A percentile compares a stretch with the other conserved stretches of the same genome.
Conservation (phyloP, 2,329 filamentous ascomycete genomes). For the Xylariaceae sp. region DNA sequence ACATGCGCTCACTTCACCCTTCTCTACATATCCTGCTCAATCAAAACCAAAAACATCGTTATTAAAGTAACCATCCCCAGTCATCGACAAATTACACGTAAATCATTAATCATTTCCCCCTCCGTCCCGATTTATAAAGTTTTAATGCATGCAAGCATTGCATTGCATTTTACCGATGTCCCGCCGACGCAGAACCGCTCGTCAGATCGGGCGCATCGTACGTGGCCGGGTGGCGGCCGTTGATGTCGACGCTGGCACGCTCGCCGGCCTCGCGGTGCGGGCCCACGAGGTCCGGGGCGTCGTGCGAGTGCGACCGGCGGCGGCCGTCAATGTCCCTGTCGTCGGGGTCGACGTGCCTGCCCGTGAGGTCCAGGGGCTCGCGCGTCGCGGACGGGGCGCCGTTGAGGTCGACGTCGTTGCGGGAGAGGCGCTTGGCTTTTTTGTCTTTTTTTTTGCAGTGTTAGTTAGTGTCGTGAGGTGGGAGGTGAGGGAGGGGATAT, state of each 20-base stretch:
- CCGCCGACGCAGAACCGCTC: constrained; percentile 9
- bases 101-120: too few relatives aligned
- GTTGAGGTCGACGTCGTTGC: constrained; percentile 11
- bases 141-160: constrained; percentile 3
- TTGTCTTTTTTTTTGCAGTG: background rate
- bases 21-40: too few relatives aligned
- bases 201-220: constrained; percentile 13
- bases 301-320: constrained; percentile 8
- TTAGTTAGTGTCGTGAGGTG: too few relatives aligned
- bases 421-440: background rate
- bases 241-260: constrained; percentile 13
- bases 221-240: constrained; percentile 9
- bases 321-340: constrained; percentile 14
- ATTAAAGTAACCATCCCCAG: too few relatives aligned
- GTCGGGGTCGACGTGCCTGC: constrained; percentile 12
- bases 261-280: constrained; percentile 5
- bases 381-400: constrained; percentile 7
- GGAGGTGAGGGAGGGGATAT: too few relatives aligned
- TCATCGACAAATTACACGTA: too few relatives aligned
- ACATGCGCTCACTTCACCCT: too few relatives aligned
- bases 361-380: constrained; percentile 12
- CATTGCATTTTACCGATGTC: too few relatives aligned
- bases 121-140: background rate
- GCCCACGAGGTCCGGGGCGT: constrained; percentile 14
- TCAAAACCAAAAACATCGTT: too few relatives aligned